Conservation (phyloP, 164 flowering plant genomes). For the Sextonia rubra region DNA sequence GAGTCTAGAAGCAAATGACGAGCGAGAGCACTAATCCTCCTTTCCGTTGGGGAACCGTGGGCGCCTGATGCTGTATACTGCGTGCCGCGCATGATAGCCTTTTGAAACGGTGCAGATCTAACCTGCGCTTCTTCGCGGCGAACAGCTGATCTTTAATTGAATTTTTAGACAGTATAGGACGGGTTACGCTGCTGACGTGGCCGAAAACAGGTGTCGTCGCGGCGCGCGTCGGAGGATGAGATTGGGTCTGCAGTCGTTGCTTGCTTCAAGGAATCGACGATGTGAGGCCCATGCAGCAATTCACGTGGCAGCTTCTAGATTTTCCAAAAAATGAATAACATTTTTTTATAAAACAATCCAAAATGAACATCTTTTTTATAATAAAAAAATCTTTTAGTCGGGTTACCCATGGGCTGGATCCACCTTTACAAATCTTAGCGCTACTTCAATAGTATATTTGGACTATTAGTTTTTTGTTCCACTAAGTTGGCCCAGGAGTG, state of each 20-base stretch:
- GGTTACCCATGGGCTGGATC: too few species aligned
- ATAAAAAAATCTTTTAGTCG: too few species aligned
- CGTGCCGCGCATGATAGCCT: slow-evolving; percentile 24
- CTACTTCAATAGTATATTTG: too few species aligned
- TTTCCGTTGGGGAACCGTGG: slow-evolving; percentile 23
- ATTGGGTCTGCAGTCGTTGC: background rate
- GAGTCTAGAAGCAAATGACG: slow-evolving; percentile 27
- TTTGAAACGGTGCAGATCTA: background rate
- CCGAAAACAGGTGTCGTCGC: background rate
- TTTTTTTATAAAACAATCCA: too few species aligned
- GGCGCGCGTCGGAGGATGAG: background rate
- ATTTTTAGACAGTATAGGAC: background rate
- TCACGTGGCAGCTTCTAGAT: background rate
- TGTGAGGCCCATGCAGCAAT: background rate
- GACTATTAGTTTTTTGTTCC: too few species aligned
- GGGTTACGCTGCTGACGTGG: background rate
- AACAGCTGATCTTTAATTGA: background rate
- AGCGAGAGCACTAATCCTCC: slow-evolving; percentile 29
- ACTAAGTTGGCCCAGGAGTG: too few species aligned
- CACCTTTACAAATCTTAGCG: too few species aligned
- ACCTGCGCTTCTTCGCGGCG: background rate
- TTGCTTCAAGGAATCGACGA: background rate
- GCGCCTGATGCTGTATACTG: slow-evolving; percentile 11
- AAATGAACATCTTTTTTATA: too few species aligned
- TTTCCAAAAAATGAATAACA: too few species aligned